Base-by-base conservation (phyloP, 2,329 filamentous ascomycete genomes). In the Aspergillus japonicus region DNA sequence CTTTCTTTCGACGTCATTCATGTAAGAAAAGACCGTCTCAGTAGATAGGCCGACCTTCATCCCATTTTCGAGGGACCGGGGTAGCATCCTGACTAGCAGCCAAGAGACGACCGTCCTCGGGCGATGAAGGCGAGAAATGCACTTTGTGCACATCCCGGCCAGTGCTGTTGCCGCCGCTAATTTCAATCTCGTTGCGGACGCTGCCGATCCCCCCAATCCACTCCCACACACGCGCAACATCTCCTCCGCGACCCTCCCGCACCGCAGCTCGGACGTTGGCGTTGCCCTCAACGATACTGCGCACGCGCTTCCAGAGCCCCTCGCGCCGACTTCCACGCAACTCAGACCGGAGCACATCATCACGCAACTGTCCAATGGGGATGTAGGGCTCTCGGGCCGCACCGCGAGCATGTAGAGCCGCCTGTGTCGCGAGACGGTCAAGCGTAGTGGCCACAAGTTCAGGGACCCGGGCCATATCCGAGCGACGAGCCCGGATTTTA, bases 281-380 rank as follows among this genome's bases (percentile, higher is more conserved):
- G 74, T 99, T 99, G 75, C 88, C 88, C 77, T 99, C 95, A 0
- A 99, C 93, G 55, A 98, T 89, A 54, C 82, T 85, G 66, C 87
- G 85, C 21, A 99, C 95, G 53, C 87, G 86, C 64, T 87, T 84
- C 95, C 96, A 99, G 54, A 99, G 81, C 58, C 86, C 85, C 71
- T 95, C 89, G 42, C 95, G 84, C 68, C 92, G 86, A 8, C 83
- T 82, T 21, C 93, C 83, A 3, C 85, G 89, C 73, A 97, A 91
- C 62, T 96, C 88, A 29, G 89, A 86, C 21, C 94, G 84, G 44
- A 99, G 81, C 3, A 99, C 89, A 71, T 98, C 94, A 71, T 99
- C 95, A 61, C 95, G 84, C 56, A 99, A 80, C 72, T 98, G 95
- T 0, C 91, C 91, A 67, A 97, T 85, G 70, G 92, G 91, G 62